These are phyloP conservation scores for Hippophae rhamnoides DNA, from an alignment of 306 rosid genomes.

Conservation along the genomic window DNA sequence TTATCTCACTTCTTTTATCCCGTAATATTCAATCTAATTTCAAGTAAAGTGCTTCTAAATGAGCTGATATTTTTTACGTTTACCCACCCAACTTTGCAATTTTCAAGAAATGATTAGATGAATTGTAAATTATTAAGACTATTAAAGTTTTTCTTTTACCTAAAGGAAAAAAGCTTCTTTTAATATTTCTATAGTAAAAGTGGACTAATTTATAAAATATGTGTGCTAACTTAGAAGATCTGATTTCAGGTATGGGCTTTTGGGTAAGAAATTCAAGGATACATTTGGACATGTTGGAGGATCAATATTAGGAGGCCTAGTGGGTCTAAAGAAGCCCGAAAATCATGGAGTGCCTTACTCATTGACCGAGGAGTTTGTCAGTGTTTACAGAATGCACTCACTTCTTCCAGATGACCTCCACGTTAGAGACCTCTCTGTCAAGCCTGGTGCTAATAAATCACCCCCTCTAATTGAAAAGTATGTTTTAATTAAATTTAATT, in stretches of 20 bases:
- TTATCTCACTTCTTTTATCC: too few relatives aligned
- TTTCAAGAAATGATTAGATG: too few relatives aligned
- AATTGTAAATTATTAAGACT: too few relatives aligned
- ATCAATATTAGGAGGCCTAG: conserved; percentile 55
- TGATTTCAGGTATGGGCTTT: conserved; percentile 51
- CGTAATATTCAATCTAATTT: too few relatives aligned
- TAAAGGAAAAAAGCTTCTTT: background rate
- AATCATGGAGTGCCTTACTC: conserved; percentile 81
- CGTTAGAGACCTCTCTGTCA: conserved; percentile 33
- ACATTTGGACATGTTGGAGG: conserved; percentile 50
- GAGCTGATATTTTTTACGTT: too few relatives aligned
- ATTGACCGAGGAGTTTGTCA: conserved; percentile 61
- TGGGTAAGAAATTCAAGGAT: conserved; percentile 69
- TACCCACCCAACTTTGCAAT: too few relatives aligned
- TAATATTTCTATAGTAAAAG: conserved; percentile 1
- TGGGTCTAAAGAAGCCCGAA: conserved; percentile 50
- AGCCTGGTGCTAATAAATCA: conserved; percentile 24
- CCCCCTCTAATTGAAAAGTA: conserved; percentile 51
- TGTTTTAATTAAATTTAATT: conserved; percentile 7
- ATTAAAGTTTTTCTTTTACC: too few relatives aligned
- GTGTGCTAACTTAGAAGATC: too few relatives aligned
- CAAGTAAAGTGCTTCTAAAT: too few relatives aligned
- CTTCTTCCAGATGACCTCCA: conserved; percentile 52
- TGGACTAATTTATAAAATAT: too few relatives aligned
- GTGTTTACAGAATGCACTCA: conserved; percentile 73